Evolutionary conservation across 768 basidiomycete genomes (phyloP).

Genomic region (Lactifluus pinguis): DNA sequence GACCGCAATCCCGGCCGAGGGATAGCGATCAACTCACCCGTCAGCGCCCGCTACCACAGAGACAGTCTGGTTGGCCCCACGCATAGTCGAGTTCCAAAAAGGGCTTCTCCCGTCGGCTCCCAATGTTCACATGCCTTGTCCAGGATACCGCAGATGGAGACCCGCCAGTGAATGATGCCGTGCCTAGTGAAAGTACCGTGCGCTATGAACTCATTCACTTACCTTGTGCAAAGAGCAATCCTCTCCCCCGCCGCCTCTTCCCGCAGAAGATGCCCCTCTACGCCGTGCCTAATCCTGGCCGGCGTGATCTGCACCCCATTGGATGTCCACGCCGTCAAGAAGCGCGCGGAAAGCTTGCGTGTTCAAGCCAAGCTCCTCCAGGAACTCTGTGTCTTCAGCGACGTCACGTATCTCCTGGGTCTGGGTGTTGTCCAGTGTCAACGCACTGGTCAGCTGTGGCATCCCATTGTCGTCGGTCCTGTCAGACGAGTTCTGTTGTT

Average conservation of each 20-base stretch:
- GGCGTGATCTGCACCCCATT: not conserved
- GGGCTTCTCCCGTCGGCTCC: not conserved
- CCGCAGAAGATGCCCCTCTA: not conserved
- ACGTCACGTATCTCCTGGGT: slow-evolving; percentile 20
- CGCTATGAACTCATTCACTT: not conserved
- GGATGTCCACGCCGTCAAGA: not conserved
- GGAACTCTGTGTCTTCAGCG: slow-evolving; percentile 20
- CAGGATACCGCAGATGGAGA: not conserved
- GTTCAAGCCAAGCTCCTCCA: slow-evolving; percentile 12
- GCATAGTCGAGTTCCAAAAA: not conserved
- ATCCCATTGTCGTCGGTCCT: not conserved
- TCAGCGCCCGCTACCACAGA: not conserved
- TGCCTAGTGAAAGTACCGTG: not conserved
- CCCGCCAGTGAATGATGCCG: not conserved
- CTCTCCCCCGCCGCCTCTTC: not conserved
- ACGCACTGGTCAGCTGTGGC: not conserved
- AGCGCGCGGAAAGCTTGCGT: not conserved
- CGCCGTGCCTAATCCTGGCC: not conserved
- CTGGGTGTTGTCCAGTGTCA: slow-evolving; percentile 7
- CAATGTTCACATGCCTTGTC: not conserved
- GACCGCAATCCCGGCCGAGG: slow-evolving; percentile 13
- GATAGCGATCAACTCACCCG: slow-evolving; percentile 6
- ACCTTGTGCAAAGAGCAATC: not conserved
- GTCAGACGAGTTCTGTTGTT: not conserved
- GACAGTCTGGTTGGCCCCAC: not conserved